Evolutionary conservation across 2,329 filamentous ascomycete genomes (phyloP).

Genomic region (Beauveria medogensis): DNA sequence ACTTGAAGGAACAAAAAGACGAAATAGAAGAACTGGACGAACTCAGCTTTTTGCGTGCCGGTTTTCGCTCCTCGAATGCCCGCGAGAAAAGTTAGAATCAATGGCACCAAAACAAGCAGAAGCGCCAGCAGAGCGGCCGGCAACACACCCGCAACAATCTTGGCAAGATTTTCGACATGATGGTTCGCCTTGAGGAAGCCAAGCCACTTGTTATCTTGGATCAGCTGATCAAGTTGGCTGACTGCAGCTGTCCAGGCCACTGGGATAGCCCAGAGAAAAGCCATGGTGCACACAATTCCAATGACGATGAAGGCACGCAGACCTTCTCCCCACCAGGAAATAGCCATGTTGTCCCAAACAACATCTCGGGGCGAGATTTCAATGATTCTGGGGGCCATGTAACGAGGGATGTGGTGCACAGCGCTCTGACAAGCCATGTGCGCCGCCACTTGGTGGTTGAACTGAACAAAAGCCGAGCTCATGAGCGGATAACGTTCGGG

Average conservation of each 20-base stretch:
- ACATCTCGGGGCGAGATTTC: conserved; percentile 92
- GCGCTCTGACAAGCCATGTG: conserved; percentile 96
- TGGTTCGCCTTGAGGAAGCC: conserved; percentile 55
- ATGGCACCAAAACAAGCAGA: conserved; percentile 71
- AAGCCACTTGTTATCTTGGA: conserved; percentile 60
- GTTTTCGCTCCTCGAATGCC: conserved; percentile 74
- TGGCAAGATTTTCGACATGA: conserved; percentile 52
- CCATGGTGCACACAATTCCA: conserved; percentile 60
- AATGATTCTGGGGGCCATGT: conserved; percentile 88
- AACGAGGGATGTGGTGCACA: conserved; percentile 82
- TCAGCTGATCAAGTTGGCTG: conserved; percentile 66
- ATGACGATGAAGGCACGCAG: conserved; percentile 60
- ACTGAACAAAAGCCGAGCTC: conserved; percentile 97
- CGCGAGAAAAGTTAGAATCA: conserved; percentile 68
- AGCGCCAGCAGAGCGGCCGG: conserved; percentile 70
- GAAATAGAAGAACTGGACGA: conserved; percentile 92
- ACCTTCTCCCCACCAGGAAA: conserved; percentile 90
- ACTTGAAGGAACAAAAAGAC: conserved; percentile 89
- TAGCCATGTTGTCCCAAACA: conserved; percentile 94
- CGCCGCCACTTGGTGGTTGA: conserved; percentile 93
- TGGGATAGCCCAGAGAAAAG: conserved; percentile 83
- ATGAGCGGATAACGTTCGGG: conserved; percentile 82
- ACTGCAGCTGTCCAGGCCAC: conserved; percentile 81
- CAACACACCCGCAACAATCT: conserved; percentile 72
- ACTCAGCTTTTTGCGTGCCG: conserved; percentile 66